A percentile compares a stretch with the other conserved stretches of the same genome.
phyloP scores from a whole-genome alignment of 345 rosid genomes.

The Brassica rapa region DNA sequence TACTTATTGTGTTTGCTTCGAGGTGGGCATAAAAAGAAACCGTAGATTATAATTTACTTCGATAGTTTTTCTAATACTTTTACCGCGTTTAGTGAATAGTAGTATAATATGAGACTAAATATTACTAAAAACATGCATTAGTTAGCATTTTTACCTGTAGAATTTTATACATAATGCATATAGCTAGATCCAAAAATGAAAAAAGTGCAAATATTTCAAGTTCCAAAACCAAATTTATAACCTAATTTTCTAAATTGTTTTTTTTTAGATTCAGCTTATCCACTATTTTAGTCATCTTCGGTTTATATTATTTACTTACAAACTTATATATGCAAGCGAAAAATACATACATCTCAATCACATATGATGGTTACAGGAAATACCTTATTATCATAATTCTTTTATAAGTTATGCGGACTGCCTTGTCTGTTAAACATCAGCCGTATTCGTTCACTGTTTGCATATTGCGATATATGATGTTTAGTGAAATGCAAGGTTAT shows the following conservation, averaged over 20 bases:
- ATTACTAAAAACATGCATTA: not conserved
- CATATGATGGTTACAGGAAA: not conserved
- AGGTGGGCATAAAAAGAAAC: constrained; percentile 35
- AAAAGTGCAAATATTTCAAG: not conserved
- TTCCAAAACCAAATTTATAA: not conserved
- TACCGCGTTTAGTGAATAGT: not conserved
- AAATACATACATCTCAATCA: not conserved
- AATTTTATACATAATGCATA: not conserved
- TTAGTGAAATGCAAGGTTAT: not conserved
- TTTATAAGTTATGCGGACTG: not conserved
- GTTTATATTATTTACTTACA: not conserved
- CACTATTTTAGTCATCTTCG: not conserved
- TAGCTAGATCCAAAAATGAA: not conserved
- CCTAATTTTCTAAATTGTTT: not conserved
- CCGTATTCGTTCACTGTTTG: not conserved
- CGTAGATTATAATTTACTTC: constrained; percentile 31
- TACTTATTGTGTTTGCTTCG: constrained; percentile 36
- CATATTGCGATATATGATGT: not conserved
- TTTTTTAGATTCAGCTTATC: not conserved
- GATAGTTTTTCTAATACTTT: not conserved
- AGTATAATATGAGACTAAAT: not conserved
- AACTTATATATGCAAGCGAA: not conserved
- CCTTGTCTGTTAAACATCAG: not conserved
- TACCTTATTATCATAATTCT: not conserved
- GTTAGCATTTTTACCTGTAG: not conserved